Conservation (phyloP, 192 early-diverging fungal genomes). For the Podila horticola region DNA sequence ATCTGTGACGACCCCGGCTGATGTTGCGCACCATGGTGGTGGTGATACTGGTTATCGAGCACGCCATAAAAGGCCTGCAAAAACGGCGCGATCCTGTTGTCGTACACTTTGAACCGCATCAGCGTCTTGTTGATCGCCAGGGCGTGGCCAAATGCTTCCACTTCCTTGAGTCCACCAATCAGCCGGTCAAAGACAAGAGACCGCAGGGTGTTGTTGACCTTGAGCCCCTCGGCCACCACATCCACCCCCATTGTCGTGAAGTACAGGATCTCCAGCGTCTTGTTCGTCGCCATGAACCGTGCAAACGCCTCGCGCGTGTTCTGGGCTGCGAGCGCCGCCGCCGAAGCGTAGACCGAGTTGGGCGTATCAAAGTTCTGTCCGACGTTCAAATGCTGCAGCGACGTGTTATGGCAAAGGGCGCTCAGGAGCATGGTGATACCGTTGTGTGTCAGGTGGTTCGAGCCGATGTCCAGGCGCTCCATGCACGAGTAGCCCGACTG, state of each 20-base stretch:
- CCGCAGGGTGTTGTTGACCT: conserved; percentile 8
- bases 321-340: conserved; percentile 1
- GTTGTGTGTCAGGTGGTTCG: conserved; percentile 23
- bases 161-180: conserved; percentile 12
- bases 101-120: conserved; percentile 39
- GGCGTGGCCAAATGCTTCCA: conserved; percentile 22
- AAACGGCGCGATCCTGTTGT: conserved; percentile 17
- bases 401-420: conserved; percentile 23
- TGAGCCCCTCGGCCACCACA: conserved; percentile 14
- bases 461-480: conserved; percentile 27
- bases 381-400: conserved; percentile 25
- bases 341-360: conserved; percentile 13
- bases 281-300: conserved; percentile 23
- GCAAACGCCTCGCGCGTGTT: conserved; percentile 8
- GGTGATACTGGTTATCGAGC: conserved; percentile 1
- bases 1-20: not conserved
- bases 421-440: conserved; percentile 23
- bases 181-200: conserved; percentile 32
- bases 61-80: conserved; percentile 21
- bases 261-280: conserved; percentile 28
- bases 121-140: conserved; percentile 26
- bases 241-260: conserved; percentile 22
- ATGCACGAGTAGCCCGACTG: conserved; percentile 16
- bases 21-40: not conserved
- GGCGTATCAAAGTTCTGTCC: conserved; percentile 23